Evolutionary conservation across 1,284 basidiomycete genomes (phyloP).

Genomic region (Thecaphora frezii): DNA sequence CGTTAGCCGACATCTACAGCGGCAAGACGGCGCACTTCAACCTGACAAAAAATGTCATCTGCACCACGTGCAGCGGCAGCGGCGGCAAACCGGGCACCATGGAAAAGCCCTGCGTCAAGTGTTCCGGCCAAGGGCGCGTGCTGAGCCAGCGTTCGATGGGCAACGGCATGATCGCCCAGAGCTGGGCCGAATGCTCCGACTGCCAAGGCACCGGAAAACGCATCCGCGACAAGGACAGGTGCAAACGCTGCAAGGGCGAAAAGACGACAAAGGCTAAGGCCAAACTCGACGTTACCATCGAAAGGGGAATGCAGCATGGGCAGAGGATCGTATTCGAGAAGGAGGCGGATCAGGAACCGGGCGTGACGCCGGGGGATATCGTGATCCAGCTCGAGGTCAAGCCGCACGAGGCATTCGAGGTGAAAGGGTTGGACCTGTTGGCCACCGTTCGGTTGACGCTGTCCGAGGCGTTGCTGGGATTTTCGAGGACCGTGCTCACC

Average conservation of each 20-base stretch:
- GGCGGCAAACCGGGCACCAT: constrained; percentile 79
- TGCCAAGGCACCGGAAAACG: constrained; percentile 80
- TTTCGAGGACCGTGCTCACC: constrained; percentile 51
- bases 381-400: constrained; percentile 76
- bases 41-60: constrained; percentile 81
- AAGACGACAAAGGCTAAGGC: constrained; percentile 84
- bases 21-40: constrained; percentile 87
- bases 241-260: constrained; percentile 91
- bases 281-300: constrained; percentile 65
- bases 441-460: constrained; percentile 65
- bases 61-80: constrained; percentile 79
- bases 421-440: constrained; percentile 75
- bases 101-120: constrained; percentile 76
- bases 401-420: constrained; percentile 76
- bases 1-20: constrained; percentile 87
- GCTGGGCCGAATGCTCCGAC: constrained; percentile 68
- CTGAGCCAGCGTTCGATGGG: constrained; percentile 62
- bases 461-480: constrained; percentile 46
- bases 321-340: constrained; percentile 84
- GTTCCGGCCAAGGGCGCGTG: constrained; percentile 79
- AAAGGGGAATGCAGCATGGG: constrained; percentile 82
- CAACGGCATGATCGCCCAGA: constrained; percentile 61
- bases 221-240: constrained; percentile 86
- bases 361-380: constrained; percentile 62
- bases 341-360: constrained; percentile 70